Base-by-base conservation (phyloP, 768 basidiomycete species). In the Mycena rosella region DNA sequence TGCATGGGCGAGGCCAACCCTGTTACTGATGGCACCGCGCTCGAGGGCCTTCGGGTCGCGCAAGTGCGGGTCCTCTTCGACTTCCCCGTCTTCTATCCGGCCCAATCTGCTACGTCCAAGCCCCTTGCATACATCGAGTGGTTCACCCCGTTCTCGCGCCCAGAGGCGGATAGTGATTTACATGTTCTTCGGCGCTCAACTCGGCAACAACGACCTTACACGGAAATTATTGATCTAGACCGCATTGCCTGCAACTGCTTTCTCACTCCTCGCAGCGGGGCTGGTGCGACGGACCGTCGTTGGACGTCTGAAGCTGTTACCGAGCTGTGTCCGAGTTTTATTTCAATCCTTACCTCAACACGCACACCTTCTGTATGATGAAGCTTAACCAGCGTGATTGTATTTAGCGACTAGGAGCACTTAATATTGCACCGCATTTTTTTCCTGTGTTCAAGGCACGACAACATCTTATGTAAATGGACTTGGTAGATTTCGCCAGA, bases 21-120 rank as follows among this genome's bases (percentile, higher is more conserved):
- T 20, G 42, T 44, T 20, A 70, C 65, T 2, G 55, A 40, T 29
- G 69, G 48, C 2, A 70, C 54, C 17, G 60, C 69, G 14, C 65
- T 63, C n/a, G 40, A 55, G 59, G 68, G 64, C 13, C 58, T 74
- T 26, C 67, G 70, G 0, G 55, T 68, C 10, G 67, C 72, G 8
- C 72, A 70, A 22, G 52, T 73, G 18, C 51, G 64, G 15, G 54
- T 67, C 15, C 52, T 74, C 4, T 73, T 74, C 53, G 27, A 57
- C 17, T 53, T 75, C 14, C 47, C 49, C 24, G 7, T 9, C 8
- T 40, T 34, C 48, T 36, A 48, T 48, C 42, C 42, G 6, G 42
- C 42, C 18, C 42, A 18, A 6, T 44, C n/a, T 20, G n/a, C 20
- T n/a, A 44, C 42, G 20, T 18, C 42, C 6, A n/a, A 44, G n/a